Evolutionary conservation across 768 basidiomycete genomes (phyloP), one percentile per base, ranked within the genome.

Genomic region (Kwoniella bestiolae): DNA sequence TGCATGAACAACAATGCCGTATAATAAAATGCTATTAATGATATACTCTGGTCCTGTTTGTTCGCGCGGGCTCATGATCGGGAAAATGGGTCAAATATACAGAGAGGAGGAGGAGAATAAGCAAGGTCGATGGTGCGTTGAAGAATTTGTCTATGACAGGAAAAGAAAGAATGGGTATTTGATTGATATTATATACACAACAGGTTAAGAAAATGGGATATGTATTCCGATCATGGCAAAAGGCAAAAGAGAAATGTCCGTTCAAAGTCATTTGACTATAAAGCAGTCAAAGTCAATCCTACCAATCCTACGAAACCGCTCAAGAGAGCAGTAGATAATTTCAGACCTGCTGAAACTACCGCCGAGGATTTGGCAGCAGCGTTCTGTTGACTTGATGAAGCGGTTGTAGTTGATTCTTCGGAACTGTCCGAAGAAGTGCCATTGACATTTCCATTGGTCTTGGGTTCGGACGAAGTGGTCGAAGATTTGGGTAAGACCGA

Each of bases 401-500:
- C 16, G 3, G 26, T 14, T 18, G 62, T 31, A 31, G 29, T 21
- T 26, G 53, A n/a, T n/a, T n/a, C n/a, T n/a, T n/a, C n/a, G n/a
- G n/a, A n/a, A n/a, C n/a, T n/a, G n/a, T n/a, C 18, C 9, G 49
- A 28, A 38, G 60, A 56, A 35, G 34, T 34, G 21, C 35, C 46
- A 60, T 25, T 23, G 34, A 35, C 21, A 29, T 34, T 5, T 3
- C 28, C 47, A n/a, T n/a, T n/a, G 1, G 50, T 34, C 29, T 53
- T n/a, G 2, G 23, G 26, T 18, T 47, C 28, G 7, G 63, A 41
- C n/a, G 63, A 53, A n/a, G 28, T 47, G 31, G 63, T 57, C 16
- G 63, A 64, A 38, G 63, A 71, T 14, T 56, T 35, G 16, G 77
- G 77, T 26, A 78, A 63, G 25, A 65, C 66, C 16, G 69, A 31